These are phyloP conservation scores for Trichoderma cornu-damae DNA, from an alignment of 2,329 filamentous ascomycete genomes.

Conservation along the genomic window DNA sequence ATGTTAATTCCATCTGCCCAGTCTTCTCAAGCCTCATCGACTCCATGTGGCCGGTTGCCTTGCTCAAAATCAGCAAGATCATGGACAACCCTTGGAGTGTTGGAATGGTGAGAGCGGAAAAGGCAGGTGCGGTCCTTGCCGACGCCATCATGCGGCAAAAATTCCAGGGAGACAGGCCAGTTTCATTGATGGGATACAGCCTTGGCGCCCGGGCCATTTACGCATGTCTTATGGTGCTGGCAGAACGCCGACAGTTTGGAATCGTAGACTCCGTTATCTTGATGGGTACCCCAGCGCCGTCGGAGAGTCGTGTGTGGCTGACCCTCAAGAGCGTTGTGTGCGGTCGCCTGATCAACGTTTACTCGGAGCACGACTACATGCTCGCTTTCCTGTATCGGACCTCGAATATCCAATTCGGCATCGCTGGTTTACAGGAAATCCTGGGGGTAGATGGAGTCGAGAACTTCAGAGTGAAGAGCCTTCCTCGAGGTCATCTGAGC, in stretches of 20 bases:
- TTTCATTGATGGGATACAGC: conserved; percentile 77
- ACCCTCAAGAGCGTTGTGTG: conserved; percentile 71
- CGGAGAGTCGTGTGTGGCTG: conserved; percentile 67
- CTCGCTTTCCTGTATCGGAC: conserved; percentile 83
- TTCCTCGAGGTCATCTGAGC: conserved; percentile 63
- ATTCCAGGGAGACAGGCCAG: conserved; percentile 73
- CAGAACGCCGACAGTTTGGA: conserved; percentile 77
- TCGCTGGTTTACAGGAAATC: conserved; percentile 76
- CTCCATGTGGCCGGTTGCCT: conserved; percentile 55
- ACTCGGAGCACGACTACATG: conserved; percentile 79
- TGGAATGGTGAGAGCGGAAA: conserved; percentile 70
- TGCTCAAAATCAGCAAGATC: conserved; percentile 65
- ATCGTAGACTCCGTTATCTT: conserved; percentile 80
- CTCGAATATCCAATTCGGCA: conserved; percentile 72
- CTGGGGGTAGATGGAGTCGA: conserved; percentile 61
- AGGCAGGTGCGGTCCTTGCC: conserved; percentile 65
- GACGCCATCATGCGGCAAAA: conserved; percentile 72
- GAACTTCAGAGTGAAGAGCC: conserved; percentile 61
- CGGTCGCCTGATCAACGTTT: conserved; percentile 85
- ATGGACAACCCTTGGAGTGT: conserved; percentile 79
- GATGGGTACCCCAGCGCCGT: conserved; percentile 76
- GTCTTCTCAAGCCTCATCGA: conserved; percentile 54
- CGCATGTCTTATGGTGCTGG: conserved; percentile 72
- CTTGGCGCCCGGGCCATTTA: conserved; percentile 80
- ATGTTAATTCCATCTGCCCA: conserved; percentile 23